These are phyloP conservation scores for Neonectria hederae DNA, from an alignment of 2,329 filamentous ascomycete species.

Conservation along the genomic window DNA sequence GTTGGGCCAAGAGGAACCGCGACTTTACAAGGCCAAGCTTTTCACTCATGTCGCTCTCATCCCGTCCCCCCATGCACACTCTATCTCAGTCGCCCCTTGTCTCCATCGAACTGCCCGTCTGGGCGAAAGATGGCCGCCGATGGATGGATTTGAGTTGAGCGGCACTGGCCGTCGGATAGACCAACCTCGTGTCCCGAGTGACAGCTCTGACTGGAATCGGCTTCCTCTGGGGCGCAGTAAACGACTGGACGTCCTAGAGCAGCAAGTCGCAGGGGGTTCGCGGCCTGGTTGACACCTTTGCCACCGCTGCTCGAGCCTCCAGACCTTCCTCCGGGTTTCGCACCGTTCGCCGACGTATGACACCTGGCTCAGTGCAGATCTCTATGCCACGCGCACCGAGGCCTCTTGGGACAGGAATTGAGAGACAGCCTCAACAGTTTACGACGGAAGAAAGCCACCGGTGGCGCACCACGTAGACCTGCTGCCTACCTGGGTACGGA, in stretches of 20 bases:
- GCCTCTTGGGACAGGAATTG: background rate
- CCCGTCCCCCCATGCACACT: constrained; percentile 15
- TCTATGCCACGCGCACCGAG: background rate
- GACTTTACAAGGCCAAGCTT: constrained; percentile 17
- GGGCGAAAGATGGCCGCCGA: background rate
- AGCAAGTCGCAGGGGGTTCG: background rate
- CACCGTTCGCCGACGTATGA: constrained; percentile 3
- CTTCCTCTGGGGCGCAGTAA: constrained; percentile 7
- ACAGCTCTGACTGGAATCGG: constrained; percentile 18
- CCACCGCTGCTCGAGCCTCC: constrained; percentile 2
- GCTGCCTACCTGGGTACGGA: background rate
- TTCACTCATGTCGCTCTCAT: constrained; percentile 2
- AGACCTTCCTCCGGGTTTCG: background rate
- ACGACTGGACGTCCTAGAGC: background rate
- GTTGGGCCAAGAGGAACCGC: constrained; percentile 4
- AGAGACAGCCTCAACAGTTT: background rate
- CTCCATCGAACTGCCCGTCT: constrained; percentile 3
- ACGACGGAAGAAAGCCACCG: background rate
- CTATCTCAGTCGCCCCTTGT: constrained; percentile 18
- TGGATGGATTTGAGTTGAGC: constrained; percentile 1
- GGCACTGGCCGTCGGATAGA: constrained; percentile 8
- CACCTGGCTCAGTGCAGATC: constrained; percentile 1
- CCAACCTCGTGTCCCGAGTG: constrained; percentile 33
- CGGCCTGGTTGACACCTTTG: constrained; percentile 10
- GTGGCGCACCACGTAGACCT: background rate